Percentiles rank a stretch among this genome's conserved stretches.
Conservation (phyloP, 306 rosid genomes). For the Lathyrus sativus region DNA sequence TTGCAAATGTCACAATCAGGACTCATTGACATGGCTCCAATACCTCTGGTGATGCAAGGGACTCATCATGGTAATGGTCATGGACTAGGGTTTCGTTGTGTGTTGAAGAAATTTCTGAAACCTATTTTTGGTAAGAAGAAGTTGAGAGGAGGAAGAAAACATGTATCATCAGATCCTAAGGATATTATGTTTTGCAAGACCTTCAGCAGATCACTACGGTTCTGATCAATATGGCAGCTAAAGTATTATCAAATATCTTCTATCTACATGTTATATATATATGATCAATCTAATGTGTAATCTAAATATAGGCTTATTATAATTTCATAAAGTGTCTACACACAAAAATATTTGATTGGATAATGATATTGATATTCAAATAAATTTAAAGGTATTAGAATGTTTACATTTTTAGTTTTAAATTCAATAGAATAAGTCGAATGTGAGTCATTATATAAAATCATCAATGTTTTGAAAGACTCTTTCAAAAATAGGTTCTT, state of each 20-base stretch:
- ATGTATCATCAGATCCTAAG: slow-evolving; percentile 33
- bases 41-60: slow-evolving; percentile 39
- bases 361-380: too few species aligned
- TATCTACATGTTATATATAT: neutral
- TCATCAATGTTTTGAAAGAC: too few species aligned
- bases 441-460: too few species aligned
- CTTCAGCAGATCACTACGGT: slow-evolving; percentile 57
- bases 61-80: slow-evolving; percentile 17
- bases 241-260: neutral
- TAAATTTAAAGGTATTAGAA: too few species aligned
- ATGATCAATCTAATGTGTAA: neutral
- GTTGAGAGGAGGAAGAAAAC: slow-evolving; percentile 25
- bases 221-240: slow-evolving; percentile 35
- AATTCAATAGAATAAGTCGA: too few species aligned
- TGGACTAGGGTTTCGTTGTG: slow-evolving; percentile 40
- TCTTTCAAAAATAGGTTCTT: too few species aligned
- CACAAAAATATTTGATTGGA: too few species aligned
- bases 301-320: neutral
- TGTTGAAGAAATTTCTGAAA: slow-evolving; percentile 56
- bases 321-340: too few species aligned
- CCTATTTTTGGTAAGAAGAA: slow-evolving; percentile 48
- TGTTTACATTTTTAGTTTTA: too few species aligned
- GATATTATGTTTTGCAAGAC: slow-evolving; percentile 52
- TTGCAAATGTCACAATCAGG: slow-evolving; percentile 19
- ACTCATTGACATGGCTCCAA: slow-evolving; percentile 27